Base-by-base conservation (phyloP, 179 eudicot species). In the Beta lomatogona region DNA sequence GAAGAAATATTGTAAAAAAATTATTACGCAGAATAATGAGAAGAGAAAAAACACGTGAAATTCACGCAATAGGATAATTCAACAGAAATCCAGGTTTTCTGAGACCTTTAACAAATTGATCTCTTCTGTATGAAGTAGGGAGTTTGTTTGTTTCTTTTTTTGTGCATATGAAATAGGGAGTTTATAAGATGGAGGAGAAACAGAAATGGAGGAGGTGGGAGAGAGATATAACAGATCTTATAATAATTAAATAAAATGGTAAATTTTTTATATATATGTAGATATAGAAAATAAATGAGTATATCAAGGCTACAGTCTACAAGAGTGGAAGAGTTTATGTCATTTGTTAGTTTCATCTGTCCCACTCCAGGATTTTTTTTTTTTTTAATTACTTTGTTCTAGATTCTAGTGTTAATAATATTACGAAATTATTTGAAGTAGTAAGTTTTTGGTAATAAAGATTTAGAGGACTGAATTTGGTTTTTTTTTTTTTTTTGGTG, bases 281-380 rank as follows among this genome's bases (percentile, higher is more conserved):
- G 31, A 63, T 10, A 63, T 21, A 63, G 67, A 63, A 9, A 63
- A 18, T 63, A 73, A 41, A 69, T 28, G 45, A 66, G 28, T 63
- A 63, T 28, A 36, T 66, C 13, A 66, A 10, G 71, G 13, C 4
- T 13, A 31, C 14, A 10, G 71, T 5, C 4, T 13, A 31, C 14
- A 71, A 44, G 74, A 46, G 46, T 6, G n/a, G 60, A 13, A 45
- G 5, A 53, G 76, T 73, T 73, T 73, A 18, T 22, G 41, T 48
- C 77, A 73, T 73, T 73, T 12, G 55, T 74, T 74, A 31, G 64
- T 74, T 55, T 74, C 46, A 74, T 54, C 77, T 16, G 64, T 74
- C 63, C 65, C 7, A 28, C 14, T 74, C 65, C 45, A 15, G 31
- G 41, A 45, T n/a, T 22, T n/a, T 36, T 58, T 58, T 15, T 18